Conservation (phyloP, 164 flowering plant species). For the Vitis labrusca region DNA sequence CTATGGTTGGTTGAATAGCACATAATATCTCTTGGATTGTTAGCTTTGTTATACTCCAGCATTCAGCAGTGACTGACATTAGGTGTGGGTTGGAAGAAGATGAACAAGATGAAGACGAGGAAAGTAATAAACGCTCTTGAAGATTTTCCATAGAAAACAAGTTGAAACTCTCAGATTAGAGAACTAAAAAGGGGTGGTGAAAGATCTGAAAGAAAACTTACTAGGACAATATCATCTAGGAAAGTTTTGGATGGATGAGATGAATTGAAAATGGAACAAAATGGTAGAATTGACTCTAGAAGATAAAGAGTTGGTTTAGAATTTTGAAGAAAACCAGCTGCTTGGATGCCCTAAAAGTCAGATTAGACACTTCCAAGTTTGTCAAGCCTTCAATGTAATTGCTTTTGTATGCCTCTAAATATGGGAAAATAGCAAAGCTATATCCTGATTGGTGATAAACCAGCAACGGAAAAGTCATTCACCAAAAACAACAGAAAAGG, state of each 20-base stretch:
- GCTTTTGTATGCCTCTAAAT: neutral
- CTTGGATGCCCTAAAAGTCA: too few species aligned
- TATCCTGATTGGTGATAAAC: neutral
- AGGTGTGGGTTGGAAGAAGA: constrained; percentile 14
- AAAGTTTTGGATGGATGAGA: neutral
- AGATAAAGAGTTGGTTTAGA: neutral
- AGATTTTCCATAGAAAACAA: constrained; percentile 8
- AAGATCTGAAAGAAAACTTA: neutral
- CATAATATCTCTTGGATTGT: constrained; percentile 23
- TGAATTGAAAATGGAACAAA: neutral
- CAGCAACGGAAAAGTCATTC: neutral
- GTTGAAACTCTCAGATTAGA: neutral
- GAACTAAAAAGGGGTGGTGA: neutral
- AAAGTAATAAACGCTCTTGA: constrained; percentile 1
- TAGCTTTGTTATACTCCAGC: constrained; percentile 27
- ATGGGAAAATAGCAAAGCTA: neutral
- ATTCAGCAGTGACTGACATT: constrained; percentile 21
- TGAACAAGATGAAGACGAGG: constrained; percentile 3
- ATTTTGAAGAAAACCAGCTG: neutral
- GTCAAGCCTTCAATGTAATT: too few species aligned
- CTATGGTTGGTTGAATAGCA: constrained; percentile 29
- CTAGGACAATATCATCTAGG: neutral
- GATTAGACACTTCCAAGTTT: too few species aligned
- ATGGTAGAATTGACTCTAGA: neutral
- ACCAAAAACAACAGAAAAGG: too few species aligned